These are phyloP conservation scores for Gossypium gossypioides DNA, from an alignment of 441 rosid genomes.

Conservation along the genomic window DNA sequence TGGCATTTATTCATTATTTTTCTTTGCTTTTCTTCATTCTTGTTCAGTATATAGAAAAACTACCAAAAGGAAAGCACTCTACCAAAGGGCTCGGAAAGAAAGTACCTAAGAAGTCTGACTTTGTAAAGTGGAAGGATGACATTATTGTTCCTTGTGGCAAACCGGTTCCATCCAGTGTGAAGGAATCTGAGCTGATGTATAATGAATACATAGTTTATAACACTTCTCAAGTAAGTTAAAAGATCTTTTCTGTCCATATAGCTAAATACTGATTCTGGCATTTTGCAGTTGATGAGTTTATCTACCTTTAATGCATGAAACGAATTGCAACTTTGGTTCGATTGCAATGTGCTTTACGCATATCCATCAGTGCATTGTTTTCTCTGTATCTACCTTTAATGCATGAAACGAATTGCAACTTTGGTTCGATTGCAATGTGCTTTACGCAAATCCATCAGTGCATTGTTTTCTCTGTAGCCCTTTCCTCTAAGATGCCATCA, in stretches of 20 bases:
- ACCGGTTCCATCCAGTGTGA: conserved; percentile 66
- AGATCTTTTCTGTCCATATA: background rate
- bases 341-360: background rate
- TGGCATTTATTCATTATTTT: conserved; percentile 10
- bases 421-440: background rate
- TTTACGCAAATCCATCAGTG: background rate
- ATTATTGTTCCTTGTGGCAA: conserved; percentile 85
- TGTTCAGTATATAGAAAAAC: conserved; percentile 68
- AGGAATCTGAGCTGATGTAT: conserved; percentile 77
- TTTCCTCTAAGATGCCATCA: background rate
- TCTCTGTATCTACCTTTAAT: background rate
- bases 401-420: background rate
- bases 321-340: background rate
- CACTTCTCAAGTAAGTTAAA: conserved; percentile 64
- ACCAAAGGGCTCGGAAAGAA: conserved; percentile 90
- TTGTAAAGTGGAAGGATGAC: conserved; percentile 76
- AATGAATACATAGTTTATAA: conserved; percentile 87
- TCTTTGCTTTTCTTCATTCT: conserved; percentile 3
- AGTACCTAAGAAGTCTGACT: conserved; percentile 62
- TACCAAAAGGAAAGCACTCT: conserved; percentile 82
- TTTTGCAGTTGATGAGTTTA: background rate
- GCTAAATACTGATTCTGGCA: background rate
- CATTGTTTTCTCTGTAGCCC: background rate
- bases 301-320: background rate
- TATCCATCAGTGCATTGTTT: background rate